Base-by-base conservation (phyloP, 176 grass and related monocot genomes). In the Rhynchospora tenuis region DNA sequence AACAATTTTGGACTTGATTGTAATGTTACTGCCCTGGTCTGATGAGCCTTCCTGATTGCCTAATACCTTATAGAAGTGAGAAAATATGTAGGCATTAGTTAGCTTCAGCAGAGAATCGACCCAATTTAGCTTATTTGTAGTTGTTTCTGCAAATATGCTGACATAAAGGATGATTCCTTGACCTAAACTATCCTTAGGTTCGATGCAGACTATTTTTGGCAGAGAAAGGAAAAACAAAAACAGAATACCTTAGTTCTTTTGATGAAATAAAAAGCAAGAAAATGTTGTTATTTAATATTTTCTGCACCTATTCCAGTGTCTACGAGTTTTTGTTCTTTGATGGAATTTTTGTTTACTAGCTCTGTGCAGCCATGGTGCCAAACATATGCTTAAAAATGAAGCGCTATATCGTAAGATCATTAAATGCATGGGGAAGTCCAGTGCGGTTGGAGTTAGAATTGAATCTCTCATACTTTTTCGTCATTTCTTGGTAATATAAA, bases 321-420 rank as follows among this genome's bases (percentile, higher is more conserved):
- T 13, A 75, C 22, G 16, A 19, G 47, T 75, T 23, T 16, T 75
- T 54, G 8, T 75, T 75, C 13, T 38, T 38, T 51, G 72, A 52
- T 75, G 47, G 14, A 28, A 28, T 75, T 75, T 75, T 24, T 87
- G 24, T 84, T 46, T 87, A 52, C 60, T 84, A 98, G 95, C 89
- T 91, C 89, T 98, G 85, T 95, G 89, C 64, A 86, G 89, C 78
- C 71, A 94, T 93, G 90, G 90, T 78, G 86, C 86, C 0, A 80
- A 84, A 87, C 67, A 78, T 56, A 71, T 98, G 85, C 73, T 98
- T 67, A 85, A 83, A 27, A 91, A 84, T 65, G 72, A 94, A 84
- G 90, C 78, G 7, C 58, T 95, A 17, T 80, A 91, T 85, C 1
- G 47, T 83, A 83, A 82, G 52, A 67, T 88, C 61, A 64, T 82